Base-by-base conservation (phyloP, 2,329 filamentous ascomycete genomes). In the Beauveria varroae region DNA sequence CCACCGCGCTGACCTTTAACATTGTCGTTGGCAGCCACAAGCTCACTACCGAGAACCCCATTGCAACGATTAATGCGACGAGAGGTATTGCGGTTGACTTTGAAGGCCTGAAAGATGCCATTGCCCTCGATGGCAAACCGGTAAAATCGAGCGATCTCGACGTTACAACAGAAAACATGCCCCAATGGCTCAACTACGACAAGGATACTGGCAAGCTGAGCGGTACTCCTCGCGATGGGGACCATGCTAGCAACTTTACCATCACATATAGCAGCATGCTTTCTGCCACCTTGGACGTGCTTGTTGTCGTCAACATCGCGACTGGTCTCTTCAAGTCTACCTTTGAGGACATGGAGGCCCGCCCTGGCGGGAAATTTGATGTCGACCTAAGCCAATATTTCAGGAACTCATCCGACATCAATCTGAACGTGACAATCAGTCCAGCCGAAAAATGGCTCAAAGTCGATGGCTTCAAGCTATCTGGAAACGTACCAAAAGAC, bases 11-110 rank as follows among this genome's bases (percentile, higher is more conserved):
- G 57, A 75, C 78, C 0, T 96, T 96, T 71, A 85, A 86, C 6
- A 81, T 96, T 41, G 79, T 87, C 2, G 85, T 96, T 22, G 87
- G 87, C 51, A 83, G 79, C 57, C 89, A 92, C 71, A 81, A 87
- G 65, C 76, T 96, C 46, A 82, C 81, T 1, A 88, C 89, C 64
- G 80, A 82, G 2, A 78, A 85, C 10, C 79, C 82, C 6, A 70
- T 78, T 9, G 75, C 90, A 57, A 72, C 74, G 3, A 71, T 89
- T 49, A 86, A 86, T 61, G 79, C 85, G 5, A 86, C 79, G 0
- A 72, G 73, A 43, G 85, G 83, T 2, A 70, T 76, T 16, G 69
- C 73, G 1, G 70, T 91, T 22, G 73, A 70, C 7, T 89, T 86
- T 65, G 73, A 75, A 1, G 77, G 76, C 2, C 76, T 91, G 16